Evolutionary conservation across 129 eudicot genomes (phyloP), one percentile per base, ranked within the genome.

Genomic region (Lactuca sativa): DNA sequence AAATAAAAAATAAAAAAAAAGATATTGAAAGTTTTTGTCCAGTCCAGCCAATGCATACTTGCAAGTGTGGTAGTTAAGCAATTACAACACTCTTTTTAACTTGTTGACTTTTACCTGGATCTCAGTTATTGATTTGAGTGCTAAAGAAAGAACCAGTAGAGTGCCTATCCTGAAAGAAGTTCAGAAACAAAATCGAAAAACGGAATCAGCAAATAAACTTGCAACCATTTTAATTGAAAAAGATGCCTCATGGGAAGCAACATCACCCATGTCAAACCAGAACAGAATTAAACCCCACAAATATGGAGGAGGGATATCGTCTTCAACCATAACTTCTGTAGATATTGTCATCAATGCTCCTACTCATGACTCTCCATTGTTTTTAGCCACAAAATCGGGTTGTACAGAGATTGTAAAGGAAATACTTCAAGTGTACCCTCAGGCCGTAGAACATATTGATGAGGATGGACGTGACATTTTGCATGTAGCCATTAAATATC

Each of bases 361-460:
- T 17, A 68, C 37, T 18, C 74, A 63, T 36, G 54, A 55, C 63
- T 56, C 74, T 40, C 56, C 56, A 54, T 21, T 68, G 16, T 5
- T 54, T 54, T 55, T 68, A 68, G 62, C 73, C 60, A 68, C 60
- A 16, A 68, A 54, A 68, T 10, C 34, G 2, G 73, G 73, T 0
- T 54, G 53, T 68, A 54, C 62, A 58, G 33, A 44, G n/a, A 70
- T 43, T 8, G 66, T 70, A 4, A 57, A 41, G 56, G 16, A 38
- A 21, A 70, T 70, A 70, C 66, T 70, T 25, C 18, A 59, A 32
- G 21, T 15, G 40, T 56, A 70, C 41, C 82, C 76, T 14, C 72
- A 55, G 61, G 77, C 82, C 0, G 71, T 77, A 4, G 82, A 77
- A 62, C 67, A 77, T 54, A 53, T 70, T 15, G 82, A 70, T 56